Base-by-base conservation (phyloP, 2,329 filamentous ascomycete genomes). In the Aspergillus ibericus region DNA sequence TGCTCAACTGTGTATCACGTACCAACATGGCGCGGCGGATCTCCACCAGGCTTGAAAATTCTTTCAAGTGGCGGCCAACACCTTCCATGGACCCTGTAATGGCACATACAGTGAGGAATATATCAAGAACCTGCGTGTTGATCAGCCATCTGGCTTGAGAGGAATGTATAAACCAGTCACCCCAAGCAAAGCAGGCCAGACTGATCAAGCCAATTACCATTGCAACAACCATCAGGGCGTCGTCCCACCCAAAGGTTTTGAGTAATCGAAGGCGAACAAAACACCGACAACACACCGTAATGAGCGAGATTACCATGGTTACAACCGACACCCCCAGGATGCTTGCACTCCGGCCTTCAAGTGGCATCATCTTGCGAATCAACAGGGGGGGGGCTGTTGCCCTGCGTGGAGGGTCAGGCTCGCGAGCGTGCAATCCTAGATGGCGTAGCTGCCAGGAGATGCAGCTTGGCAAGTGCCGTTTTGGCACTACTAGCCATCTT, bases 191-290 rank as follows among this genome's bases (percentile, higher is more conserved):
- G 7, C 7, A 32, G 29, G 29, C 8, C 6, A 8, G 7, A 32
- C 9, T 10, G 2, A 2, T 32, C 7, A 15, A 15, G 51, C 10
- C 12, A 56, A 59, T 49, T 67, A 73, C 70, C 68, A 70, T 67
- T 22, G 70, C 68, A 51, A 68, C 58, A 9, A 74, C 66, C 70
- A 73, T 72, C 8, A 72, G 52, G 4, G 36, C 59, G 61, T 74
- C 72, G 67, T 74, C 72, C 64, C 68, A 70, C n/a, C 72, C 72
- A 60, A 74, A 73, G 18, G 62, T 63, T 58, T 67, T 70, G 50
- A 71, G 65, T 9, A 74, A 32, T 15, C 51, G 63, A 32, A 68
- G 22, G 22, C 72, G 69, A n/a, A 72, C 70, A 57, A 71, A 73
- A 52, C 68, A 70, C 63, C 70, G 68, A 44, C 72, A 55, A 42